phyloP scores from a whole-genome alignment of 2,329 filamentous ascomycete species.

The Pseudopithomyces chartarum region DNA sequence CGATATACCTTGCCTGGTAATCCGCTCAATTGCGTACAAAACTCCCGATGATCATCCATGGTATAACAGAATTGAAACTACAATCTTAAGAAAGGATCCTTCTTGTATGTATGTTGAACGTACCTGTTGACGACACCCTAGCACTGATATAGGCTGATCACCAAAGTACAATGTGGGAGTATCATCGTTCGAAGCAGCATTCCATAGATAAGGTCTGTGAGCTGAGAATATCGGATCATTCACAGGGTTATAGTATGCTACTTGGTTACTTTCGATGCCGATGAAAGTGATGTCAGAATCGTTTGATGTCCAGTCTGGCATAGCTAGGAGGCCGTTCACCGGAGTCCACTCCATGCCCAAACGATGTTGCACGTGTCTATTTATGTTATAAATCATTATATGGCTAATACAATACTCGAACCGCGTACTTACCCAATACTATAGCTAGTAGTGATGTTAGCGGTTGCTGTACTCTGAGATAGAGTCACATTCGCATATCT shows the following conservation, averaged over 20 bases:
- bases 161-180: not conserved
- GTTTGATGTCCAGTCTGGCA: not conserved
- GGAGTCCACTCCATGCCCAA: too few relatives aligned
- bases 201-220: not conserved
- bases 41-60: not conserved
- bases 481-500: not conserved
- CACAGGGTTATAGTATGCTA: too few relatives aligned
- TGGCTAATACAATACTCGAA: not conserved
- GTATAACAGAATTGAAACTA: not conserved
- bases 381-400: too few relatives aligned
- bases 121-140: not conserved
- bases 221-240: constrained; percentile 14
- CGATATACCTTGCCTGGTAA: not conserved
- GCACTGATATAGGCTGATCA: constrained; percentile 3
- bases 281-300: not conserved
- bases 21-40: not conserved
- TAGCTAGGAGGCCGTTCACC: too few relatives aligned
- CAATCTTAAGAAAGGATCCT: not conserved
- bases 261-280: not conserved
- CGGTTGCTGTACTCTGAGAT: not conserved
- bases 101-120: not conserved
- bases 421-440: not conserved
- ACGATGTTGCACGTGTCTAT: too few relatives aligned
- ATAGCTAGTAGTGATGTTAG: not conserved
- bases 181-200: not conserved